Evolutionary conservation across 2,329 filamentous ascomycete species (phyloP).

Genomic region (Pyricularia sp.): DNA sequence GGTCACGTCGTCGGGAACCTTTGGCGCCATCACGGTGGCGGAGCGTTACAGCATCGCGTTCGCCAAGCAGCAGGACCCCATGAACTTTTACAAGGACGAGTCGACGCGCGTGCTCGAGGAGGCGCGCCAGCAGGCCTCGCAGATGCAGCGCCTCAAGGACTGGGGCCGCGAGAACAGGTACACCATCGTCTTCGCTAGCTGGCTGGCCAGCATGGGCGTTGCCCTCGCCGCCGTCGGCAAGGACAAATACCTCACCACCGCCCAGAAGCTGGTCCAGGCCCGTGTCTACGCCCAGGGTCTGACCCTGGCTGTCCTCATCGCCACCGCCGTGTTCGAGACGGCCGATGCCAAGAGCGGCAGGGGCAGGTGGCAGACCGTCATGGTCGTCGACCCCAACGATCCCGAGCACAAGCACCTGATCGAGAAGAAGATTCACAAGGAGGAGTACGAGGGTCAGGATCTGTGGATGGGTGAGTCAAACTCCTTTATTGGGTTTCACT

Average conservation of each 20-base stretch:
- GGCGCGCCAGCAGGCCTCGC: constrained; percentile 44
- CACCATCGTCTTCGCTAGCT: constrained; percentile 71
- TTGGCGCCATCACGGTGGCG: constrained; percentile 79
- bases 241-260: constrained; percentile 62
- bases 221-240: constrained; percentile 69
- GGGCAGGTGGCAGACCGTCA: constrained; percentile 77
- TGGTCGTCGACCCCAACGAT: constrained; percentile 71
- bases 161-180: constrained; percentile 80
- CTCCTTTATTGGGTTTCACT: not conserved
- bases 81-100: constrained; percentile 55
- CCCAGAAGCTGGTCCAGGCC: constrained; percentile 88
- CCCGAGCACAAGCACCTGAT: constrained; percentile 74
- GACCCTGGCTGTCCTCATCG: constrained; percentile 74
- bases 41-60: constrained; percentile 59
- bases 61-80: constrained; percentile 61
- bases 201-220: constrained; percentile 71
- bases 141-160: constrained; percentile 51
- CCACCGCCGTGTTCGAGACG: constrained; percentile 74
- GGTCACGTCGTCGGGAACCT: constrained; percentile 71
- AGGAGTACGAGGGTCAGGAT: constrained; percentile 81
- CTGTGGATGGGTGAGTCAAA: constrained; percentile 70
- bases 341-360: constrained; percentile 66
- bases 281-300: constrained; percentile 89
- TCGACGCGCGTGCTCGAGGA: constrained; percentile 46
- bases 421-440: constrained; percentile 81